Percentiles rank a stretch among this genome's conserved stretches.
Evolutionary conservation across 345 rosid genomes (phyloP).

Genomic region (Pistacia integerrima): DNA sequence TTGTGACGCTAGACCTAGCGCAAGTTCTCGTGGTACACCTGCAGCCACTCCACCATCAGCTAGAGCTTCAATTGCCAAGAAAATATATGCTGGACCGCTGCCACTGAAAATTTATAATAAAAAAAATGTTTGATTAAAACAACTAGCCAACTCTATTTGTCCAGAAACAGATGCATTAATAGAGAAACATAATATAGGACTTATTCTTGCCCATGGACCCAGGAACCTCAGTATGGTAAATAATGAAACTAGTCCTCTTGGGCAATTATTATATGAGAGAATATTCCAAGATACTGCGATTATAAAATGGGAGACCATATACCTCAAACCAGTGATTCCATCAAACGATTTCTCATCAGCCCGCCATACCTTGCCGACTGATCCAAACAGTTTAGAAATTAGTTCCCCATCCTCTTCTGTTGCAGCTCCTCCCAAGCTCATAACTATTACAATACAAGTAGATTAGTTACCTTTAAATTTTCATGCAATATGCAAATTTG

Average conservation of each 20-base stretch:
- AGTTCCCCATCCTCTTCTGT: slow-evolving; percentile 75
- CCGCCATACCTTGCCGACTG: slow-evolving; percentile 83
- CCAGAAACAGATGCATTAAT: neutral
- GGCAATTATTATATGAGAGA: neutral
- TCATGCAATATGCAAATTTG: slow-evolving; percentile 7
- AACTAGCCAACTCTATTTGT: neutral
- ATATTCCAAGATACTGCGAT: neutral
- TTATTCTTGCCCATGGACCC: neutral
- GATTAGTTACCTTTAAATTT: slow-evolving; percentile 16
- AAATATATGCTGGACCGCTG: slow-evolving; percentile 92
- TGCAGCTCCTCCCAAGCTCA: slow-evolving; percentile 81
- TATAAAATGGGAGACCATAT: slow-evolving; percentile 12
- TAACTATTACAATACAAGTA: slow-evolving; percentile 37
- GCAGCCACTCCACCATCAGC: slow-evolving; percentile 99
- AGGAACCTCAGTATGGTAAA: neutral
- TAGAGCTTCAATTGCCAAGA: slow-evolving; percentile 88
- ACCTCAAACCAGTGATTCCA: slow-evolving; percentile 95
- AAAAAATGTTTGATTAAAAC: neutral
- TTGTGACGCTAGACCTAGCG: slow-evolving; percentile 80
- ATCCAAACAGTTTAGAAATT: slow-evolving; percentile 69
- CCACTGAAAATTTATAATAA: slow-evolving; percentile 48
- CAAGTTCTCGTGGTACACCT: slow-evolving; percentile 91
- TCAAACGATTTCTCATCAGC: slow-evolving; percentile 89
- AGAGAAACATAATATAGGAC: neutral
- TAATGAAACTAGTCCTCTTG: neutral